Evolutionary conservation across 2,329 filamentous ascomycete genomes (phyloP), one percentile per base, ranked within the genome.

Genomic region (Phialophora verrucosa): DNA sequence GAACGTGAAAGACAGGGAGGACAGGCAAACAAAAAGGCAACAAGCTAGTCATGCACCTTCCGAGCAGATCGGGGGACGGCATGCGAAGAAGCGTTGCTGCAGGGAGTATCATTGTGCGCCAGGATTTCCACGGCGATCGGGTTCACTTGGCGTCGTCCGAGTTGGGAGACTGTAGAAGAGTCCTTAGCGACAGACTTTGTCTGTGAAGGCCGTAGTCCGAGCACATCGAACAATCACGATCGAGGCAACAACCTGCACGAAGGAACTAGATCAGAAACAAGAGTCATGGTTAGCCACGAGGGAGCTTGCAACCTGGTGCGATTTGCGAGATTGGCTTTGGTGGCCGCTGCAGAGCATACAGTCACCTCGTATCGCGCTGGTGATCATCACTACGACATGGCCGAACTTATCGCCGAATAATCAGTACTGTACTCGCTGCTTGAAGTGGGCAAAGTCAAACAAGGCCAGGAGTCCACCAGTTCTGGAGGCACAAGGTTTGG

Each of bases 1-100:
- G 47, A 4, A 25, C 20, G 11, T 12, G 2, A 27, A 27, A 55
- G 29, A 17, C 29, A 20, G 31, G 2, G 4, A 27, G 35, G 29
- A 17, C 29, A 20, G 31, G 12, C 53, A 55, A 14, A n/a, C 27
- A 12, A 4, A 53, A 53, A 27, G 49, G 20, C 20, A 29, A 27
- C 49, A 11, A 35, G 20, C 53, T 55, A 55, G 31, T 20, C n/a
- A 55, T 55, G 53, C 53, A 55, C 17, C 53, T 31, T 55, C 25
- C 53, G 53, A 55, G 25, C 12, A 55, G 53, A 55, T 20, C 25
- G 27, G 27, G 11, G 25, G 27, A 12, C 17, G 29, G 23, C 53
- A 55, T 51, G 10, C 23, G 49, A 51, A 51, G 49, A 27, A 51
- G 25, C 38, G 38, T 6, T n/a, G 38, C 38, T 44, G 38, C 14